Base-by-base conservation (phyloP, 1,139 yeast species). In the Sugiyamaella paludigena region DNA sequence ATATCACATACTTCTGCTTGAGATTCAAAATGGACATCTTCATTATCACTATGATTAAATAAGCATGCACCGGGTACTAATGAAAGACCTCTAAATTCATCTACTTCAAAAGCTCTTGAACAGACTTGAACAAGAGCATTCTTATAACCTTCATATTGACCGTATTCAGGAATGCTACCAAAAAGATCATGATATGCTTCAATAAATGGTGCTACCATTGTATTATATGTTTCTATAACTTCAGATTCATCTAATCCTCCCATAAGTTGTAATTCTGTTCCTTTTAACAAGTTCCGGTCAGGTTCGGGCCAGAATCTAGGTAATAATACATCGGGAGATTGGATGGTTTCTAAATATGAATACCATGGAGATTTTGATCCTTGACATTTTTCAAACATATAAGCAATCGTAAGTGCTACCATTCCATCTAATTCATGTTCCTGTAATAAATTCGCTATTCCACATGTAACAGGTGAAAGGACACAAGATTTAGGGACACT, bases 61-160 rank as follows among this genome's bases (percentile, higher is more conserved):
- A 91, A 70, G 65, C 91, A 96, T 0, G 96, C 97, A 12, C 91
- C 91, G 0, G 97, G 96, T 29, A 89, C 96, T 52, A 91, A 70
- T 0, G 86, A 87, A 36, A 84, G 75, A 27, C 83, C 86, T 58
- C 84, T 87, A 63, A 69, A 88, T 42, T 74, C 76, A 64, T 91
- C 97, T 15, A 91, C 81, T 47, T 82, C 83, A 63, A 89, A 88
- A 1, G 91, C 89, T 51, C 96, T 74, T 0, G 95, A 81, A 0
- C 89, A 80, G 11, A 87, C 81, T 4, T 65, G 62, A 12, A 66
- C 56, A 16, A 68, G 53, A 0, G 72, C 65, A n/a, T 60, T 51
- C 10, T 53, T 48, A 50, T 67, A 71, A n/a, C 62, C 65, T 16
- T 62, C 62, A 35, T 57, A 59, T 4, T 62, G 51, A n/a, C 51